phyloP scores from a whole-genome alignment of 2,329 filamentous ascomycete species.

The Fusarium annulatum region DNA sequence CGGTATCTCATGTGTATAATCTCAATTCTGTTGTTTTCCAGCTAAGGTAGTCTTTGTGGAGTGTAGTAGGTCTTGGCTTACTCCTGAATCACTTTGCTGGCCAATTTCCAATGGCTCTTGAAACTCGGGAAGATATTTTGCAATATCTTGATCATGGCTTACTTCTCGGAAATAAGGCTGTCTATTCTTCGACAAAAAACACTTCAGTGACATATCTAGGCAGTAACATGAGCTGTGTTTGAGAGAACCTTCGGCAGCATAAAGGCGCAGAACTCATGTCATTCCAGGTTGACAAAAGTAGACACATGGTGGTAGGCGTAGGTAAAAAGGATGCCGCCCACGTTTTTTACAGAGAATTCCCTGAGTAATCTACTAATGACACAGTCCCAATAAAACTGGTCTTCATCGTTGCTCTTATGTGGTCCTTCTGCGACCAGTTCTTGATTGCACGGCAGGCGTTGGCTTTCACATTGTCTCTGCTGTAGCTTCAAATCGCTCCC shows the following conservation, averaged over 20 bases:
- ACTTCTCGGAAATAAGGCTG: neutral
- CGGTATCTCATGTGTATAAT: neutral
- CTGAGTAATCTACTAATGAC: neutral
- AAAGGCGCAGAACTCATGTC: neutral
- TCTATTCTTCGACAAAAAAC: neutral
- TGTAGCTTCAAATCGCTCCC: no score
- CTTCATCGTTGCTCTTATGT: no score
- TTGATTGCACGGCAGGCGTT: no score
- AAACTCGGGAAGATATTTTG: neutral
- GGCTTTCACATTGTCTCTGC: no score
- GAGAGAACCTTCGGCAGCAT: neutral
- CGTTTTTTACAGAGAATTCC: neutral
- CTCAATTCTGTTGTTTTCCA: neutral
- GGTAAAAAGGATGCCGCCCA: neutral
- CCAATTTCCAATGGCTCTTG: neutral
- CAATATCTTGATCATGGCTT: neutral
- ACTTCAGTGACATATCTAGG: neutral
- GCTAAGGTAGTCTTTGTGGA: neutral
- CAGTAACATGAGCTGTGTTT: neutral
- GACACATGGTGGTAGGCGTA: neutral
- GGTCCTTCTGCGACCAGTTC: no score
- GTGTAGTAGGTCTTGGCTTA: neutral
- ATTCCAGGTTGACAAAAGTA: neutral
- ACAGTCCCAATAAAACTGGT: neutral
- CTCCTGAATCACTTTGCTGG: neutral